A percentile compares a stretch with the other conserved stretches of the same genome.
Evolutionary conservation across 305 asterid species (phyloP).

Genomic region (Fraxinus baroniana): DNA sequence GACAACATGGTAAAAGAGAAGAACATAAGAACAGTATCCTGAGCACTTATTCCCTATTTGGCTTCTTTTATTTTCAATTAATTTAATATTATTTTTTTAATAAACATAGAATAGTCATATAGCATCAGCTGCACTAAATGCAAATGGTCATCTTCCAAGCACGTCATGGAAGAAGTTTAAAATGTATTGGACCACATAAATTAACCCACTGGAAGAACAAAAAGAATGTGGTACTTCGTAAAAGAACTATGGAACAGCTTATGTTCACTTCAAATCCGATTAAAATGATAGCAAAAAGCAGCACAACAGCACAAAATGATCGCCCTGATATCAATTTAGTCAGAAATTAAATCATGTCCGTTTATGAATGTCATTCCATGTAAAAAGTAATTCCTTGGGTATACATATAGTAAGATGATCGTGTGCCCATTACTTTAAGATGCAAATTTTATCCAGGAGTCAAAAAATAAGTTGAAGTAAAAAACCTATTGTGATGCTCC

Average conservation of each 20-base stretch:
- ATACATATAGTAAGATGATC: background rate
- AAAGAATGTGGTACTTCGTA: background rate
- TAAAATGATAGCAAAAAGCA: background rate
- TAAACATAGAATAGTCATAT: background rate
- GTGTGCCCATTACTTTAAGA: background rate
- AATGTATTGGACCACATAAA: background rate
- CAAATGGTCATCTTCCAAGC: background rate
- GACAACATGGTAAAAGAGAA: background rate
- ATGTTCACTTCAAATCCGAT: background rate
- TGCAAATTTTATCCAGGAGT: background rate
- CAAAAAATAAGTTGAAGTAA: slow-evolving; percentile 6
- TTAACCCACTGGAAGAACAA: background rate
- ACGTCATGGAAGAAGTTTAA: background rate
- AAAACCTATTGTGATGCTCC: slow-evolving; percentile 87
- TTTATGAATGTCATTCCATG: background rate
- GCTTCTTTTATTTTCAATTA: background rate
- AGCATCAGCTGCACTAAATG: background rate
- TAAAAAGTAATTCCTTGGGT: background rate
- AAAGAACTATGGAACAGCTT: background rate
- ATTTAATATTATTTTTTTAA: background rate
- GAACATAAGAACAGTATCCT: background rate
- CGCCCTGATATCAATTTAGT: background rate
- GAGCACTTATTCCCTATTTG: background rate
- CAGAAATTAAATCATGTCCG: background rate
- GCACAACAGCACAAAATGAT: background rate